A percentile compares a stretch with the other conserved stretches of the same genome.
phyloP scores from a whole-genome alignment of 2,329 filamentous ascomycete genomes.

The Pestalotiopsis sp. region DNA sequence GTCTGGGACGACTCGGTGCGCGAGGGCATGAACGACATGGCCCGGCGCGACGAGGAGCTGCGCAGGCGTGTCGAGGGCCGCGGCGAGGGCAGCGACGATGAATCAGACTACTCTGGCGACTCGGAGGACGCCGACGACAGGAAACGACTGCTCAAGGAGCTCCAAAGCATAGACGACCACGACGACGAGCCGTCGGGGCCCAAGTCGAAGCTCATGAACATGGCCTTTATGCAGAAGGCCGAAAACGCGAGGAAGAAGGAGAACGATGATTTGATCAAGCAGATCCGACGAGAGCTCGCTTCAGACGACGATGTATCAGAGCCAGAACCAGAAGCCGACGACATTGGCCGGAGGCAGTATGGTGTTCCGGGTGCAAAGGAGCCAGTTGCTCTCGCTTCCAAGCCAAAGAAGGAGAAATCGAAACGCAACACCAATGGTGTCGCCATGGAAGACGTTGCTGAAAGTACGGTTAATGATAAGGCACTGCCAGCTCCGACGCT shows the following conservation, averaged over 20 bases:
- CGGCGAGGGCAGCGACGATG: conserved; percentile 33
- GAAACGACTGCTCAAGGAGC: conserved; percentile 49
- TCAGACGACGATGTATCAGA: conserved; percentile 57
- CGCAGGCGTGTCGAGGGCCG: conserved; percentile 78
- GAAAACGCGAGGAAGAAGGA: conserved; percentile 76
- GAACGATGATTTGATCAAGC: conserved; percentile 76
- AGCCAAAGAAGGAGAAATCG: conserved; percentile 28
- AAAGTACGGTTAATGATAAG: conserved; percentile 16
- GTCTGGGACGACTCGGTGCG: conserved; percentile 90
- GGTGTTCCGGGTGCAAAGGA: conserved; percentile 48
- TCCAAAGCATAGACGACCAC: conserved; percentile 44
- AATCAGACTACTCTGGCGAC: conserved; percentile 56
- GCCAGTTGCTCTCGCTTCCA: conserved; percentile 18
- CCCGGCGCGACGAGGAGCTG: conserved; percentile 79
- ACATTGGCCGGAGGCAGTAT: conserved; percentile 72
- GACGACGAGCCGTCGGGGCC: conserved; percentile 48
- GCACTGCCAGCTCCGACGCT: background rate
- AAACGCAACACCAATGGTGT: background rate
- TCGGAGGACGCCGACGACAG: conserved; percentile 57
- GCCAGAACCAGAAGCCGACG: conserved; percentile 52
- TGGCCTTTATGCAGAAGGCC: conserved; percentile 95
- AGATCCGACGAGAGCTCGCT: conserved; percentile 73
- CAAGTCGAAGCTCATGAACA: conserved; percentile 71
- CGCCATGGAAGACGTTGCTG: conserved; percentile 17
- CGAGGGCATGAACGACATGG: conserved; percentile 77